Evolutionary conservation across 805 yeast genomes (phyloP), one percentile per base, ranked within the genome.

Genomic region (Lipomyces orientalis): DNA sequence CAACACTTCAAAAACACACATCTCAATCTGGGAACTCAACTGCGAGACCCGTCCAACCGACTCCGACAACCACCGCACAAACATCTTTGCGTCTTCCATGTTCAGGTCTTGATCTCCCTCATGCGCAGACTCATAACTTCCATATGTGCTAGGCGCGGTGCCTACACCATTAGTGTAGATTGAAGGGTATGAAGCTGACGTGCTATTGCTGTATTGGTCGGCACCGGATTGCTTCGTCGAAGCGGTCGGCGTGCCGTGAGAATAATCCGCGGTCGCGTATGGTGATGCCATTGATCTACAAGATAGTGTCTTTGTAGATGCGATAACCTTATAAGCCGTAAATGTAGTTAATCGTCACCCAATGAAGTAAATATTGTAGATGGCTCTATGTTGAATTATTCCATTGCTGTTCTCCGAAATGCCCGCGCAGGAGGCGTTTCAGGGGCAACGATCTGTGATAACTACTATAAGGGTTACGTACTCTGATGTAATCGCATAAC

Each of bases 21-120:
- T 65, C 46, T 67, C 71, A 49, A 62, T 65, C 60, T 65, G 61
- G 12, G 71, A 61, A 22, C 71, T 54, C 16, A 67, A 56, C 60
- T 67, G 67, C 34, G 56, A 52, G 22, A 60, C 64, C 29, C 71
- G 51, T n/a, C 16, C 33, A 16, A 65, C 64, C 19, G 71, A 65
- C 33, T 67, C 69, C 5, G 64, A 35, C 7, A 67, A 37, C 66
- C 66, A 67, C 9, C 31, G 31, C 10, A 67, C 66, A 52, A 62
- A 62, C 52, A 22, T 14, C 55, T 46, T 46, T n/a, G 68, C 69
- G 29, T 65, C 55, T 9, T 67, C 63, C 14, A 61, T 12, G 33
- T 39, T 55, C 19, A 65, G 59, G 51, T 51, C 39, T 10, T 58
- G 58, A 16, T 67, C 71, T 10, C 54, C 61, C 7, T 67, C 69